Evolutionary conservation across 225 moss, liverwort and hornwort species (phyloP), one percentile per base, ranked within the genome.

Genomic region (Antitrichia curtipendula): DNA sequence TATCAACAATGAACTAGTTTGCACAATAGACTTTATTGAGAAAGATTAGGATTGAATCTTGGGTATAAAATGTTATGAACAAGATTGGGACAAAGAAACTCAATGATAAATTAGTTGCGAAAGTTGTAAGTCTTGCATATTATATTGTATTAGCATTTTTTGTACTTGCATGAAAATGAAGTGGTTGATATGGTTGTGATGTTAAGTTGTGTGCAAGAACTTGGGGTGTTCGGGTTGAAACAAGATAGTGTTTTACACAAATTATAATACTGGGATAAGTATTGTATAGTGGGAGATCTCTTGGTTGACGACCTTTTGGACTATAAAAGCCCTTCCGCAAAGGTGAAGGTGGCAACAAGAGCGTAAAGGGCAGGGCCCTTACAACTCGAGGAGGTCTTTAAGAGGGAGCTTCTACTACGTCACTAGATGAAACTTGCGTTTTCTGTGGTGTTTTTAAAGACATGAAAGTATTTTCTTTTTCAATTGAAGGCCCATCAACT

Each of bases 251-350:
- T 38, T 36, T 38, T 38, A 16, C 0, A 16, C 5, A 34, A 36
- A 74, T 20, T 32, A 12, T 32, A 32, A 49, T 2, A 60, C 3
- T 49, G 1, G 7, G 1, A 47, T 31, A 45, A 72, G 0, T 10
- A 0, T 28, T 71, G 16, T 45, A 28, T 27, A 43, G 16, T 71
- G 2, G 70, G 1, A 43, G 1, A 27, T 71, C 27, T 7, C 0
- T 5, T 1, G 41, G 1, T 2, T 14, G 2, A 72, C 28, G 28
- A 12, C 28, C 19, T 47, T 2, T 0, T 0, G 0, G 1, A 11
- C 7, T 47, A 31, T 71, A 2, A 18, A 2, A 18, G 0, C 3
- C 45, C 31, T 47, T 10, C 0, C 0, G 0, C 73, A 47, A 45
- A 47, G 7, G 11, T 18, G 6, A 45, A 1, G 17, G 17, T 0